Conservation (phyloP, 139 green algal species). For the Tetradesmus lagerheimii region DNA sequence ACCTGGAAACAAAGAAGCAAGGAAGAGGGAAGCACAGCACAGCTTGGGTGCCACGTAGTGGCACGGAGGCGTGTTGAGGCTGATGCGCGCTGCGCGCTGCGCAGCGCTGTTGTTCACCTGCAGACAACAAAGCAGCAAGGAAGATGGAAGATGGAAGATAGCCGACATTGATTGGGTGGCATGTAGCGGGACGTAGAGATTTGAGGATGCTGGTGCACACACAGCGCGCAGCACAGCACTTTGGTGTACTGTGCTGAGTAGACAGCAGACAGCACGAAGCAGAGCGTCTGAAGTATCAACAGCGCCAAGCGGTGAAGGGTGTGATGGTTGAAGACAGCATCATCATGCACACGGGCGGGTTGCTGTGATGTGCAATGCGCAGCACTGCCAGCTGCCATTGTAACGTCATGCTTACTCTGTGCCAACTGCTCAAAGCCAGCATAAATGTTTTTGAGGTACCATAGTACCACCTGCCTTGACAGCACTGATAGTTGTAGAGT, state of each 20-base stretch:
- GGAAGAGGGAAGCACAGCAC: no score
- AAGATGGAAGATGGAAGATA: not conserved
- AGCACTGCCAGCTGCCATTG: no score
- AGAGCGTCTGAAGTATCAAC: not conserved
- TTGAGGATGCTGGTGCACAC: not conserved
- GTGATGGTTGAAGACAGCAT: not conserved
- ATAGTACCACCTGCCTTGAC: no score
- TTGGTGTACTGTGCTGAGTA: not conserved
- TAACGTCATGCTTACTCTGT: no score
- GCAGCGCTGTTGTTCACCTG: conserved; percentile 44
- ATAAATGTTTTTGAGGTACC: no score
- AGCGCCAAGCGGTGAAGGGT: not conserved
- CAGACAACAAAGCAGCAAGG: not conserved
- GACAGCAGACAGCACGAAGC: not conserved
- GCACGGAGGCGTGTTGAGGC: conserved; percentile 67
- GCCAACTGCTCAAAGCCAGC: not conserved
- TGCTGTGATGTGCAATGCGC: no score
- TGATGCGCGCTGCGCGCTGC: conserved; percentile 51
- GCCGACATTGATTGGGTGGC: no score
- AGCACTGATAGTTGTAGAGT: no score
- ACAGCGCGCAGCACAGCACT: not conserved
- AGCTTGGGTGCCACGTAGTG: no score
- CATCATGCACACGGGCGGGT: no score
- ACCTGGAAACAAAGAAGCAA: conserved; percentile 38
- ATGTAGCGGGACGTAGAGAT: no score